Base-by-base conservation (phyloP, 305 asterid genomes). In the Coffea humblotiana region DNA sequence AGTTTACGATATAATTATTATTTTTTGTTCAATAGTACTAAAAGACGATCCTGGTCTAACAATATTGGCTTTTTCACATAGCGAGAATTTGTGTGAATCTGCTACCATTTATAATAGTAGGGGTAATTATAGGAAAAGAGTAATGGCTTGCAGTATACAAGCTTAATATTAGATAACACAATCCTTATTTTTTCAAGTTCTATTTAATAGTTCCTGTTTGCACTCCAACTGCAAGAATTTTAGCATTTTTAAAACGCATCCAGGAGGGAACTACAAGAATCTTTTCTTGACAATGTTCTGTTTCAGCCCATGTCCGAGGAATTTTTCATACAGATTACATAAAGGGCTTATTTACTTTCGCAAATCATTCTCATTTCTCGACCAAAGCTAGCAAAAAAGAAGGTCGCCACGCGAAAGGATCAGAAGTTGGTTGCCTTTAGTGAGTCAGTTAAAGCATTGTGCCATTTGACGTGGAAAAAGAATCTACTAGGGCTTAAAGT, bases 401-500 rank as follows among this genome's bases (percentile, higher is more conserved):
- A 37, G 47, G 16, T 25, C n/a, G 11, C 71, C 5, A 0, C 25
- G 2, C 8, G 4, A 23, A 74, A 60, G 2, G 76, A 70, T 70
- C 71, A 56, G 58, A 70, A 70, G 71, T 25, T 54, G 43, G 77
- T 48, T 54, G 10, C 68, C 32, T 54, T 54, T 60, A 25, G 71
- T 25, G 37, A n/a, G 54, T 43, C 81, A 29, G 81, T 48, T 54
- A 25, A 27, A 56, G 32, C 2, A 15, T n/a, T 37, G 25, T 49
- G 71, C 15, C 81, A 69, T 56, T 56, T 56, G 76, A 70, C 76
- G 81, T 77, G 80, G 75, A 49, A 66, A 32, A 67, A 29, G 80
- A 77, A 66, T 35, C 74, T 45, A 16, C 19, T 19, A 52, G 35
- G 78, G 25, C 35, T 19, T 2, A 13, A 16, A 15, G 12, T 16